Evolutionary conservation across 2,329 filamentous ascomycete species (phyloP).

Genomic region (Diplodia mutila): DNA sequence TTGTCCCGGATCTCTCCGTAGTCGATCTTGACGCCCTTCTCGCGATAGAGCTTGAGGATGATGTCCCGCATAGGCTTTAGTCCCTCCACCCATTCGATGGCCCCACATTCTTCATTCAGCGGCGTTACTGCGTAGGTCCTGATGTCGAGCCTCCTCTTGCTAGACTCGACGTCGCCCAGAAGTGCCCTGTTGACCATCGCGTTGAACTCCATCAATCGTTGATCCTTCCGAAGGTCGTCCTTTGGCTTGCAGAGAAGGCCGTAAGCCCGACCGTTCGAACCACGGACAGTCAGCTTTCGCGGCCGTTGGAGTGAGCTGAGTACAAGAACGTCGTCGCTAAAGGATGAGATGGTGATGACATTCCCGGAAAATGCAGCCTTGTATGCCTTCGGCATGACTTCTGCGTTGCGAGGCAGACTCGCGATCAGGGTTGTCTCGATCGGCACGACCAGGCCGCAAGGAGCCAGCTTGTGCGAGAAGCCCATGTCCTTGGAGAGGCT

Average conservation of each 20-base stretch:
- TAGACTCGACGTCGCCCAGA: conserved; percentile 88
- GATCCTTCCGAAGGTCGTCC: conserved; percentile 95
- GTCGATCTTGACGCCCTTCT: conserved; percentile 70
- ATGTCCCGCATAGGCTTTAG: conserved; percentile 94
- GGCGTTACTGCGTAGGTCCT: conserved; percentile 97
- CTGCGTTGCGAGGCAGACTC: conserved; percentile 44
- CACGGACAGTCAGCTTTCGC: conserved; percentile 82
- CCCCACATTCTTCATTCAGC: conserved; percentile 94
- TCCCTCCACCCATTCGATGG: conserved; percentile 98
- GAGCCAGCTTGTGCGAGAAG: conserved; percentile 82
- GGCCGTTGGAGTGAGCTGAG: conserved; percentile 91
- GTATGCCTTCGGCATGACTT: conserved; percentile 55
- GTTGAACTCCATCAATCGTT: conserved; percentile 99
- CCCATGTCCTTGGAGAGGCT: conserved; percentile 77
- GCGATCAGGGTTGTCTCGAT: conserved; percentile 83
- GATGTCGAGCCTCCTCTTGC: conserved; percentile 88
- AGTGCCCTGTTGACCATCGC: conserved; percentile 95
- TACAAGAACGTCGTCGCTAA: conserved; percentile 86
- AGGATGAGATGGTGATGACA: conserved; percentile 77
- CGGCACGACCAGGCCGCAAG: conserved; percentile 85
- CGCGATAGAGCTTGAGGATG: conserved; percentile 75
- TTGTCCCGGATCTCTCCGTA: conserved; percentile 66
- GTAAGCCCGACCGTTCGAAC: conserved; percentile 86
- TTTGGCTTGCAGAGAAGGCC: conserved; percentile 96
- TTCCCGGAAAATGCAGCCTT: conserved; percentile 80